Evolutionary conservation across 1,284 basidiomycete genomes (phyloP).

Genomic region (Leccinum griseonigrum): DNA sequence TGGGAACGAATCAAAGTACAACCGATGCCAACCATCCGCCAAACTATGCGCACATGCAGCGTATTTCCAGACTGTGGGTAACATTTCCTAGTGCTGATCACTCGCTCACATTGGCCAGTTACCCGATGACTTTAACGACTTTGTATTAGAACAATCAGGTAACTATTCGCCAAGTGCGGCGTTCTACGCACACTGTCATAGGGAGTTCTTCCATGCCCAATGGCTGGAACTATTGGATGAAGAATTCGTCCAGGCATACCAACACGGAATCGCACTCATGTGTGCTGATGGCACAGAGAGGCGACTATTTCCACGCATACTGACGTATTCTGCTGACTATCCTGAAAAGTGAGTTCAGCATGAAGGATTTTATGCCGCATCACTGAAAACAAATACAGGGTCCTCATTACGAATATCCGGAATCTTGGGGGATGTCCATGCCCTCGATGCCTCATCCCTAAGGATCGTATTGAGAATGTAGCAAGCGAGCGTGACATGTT

Average conservation of each 20-base stretch:
- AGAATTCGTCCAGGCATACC: not conserved
- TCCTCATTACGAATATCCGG: not conserved
- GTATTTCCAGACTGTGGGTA: not conserved
- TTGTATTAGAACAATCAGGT: not conserved
- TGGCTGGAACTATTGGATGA: not conserved
- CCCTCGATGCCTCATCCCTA: not conserved
- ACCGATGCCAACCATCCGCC: not conserved
- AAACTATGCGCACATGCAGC: not conserved
- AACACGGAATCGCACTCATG: not conserved
- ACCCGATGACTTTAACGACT: not conserved
- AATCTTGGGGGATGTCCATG: not conserved
- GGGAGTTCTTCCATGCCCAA: not conserved
- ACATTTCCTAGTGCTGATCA: not conserved
- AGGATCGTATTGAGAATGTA: not conserved
- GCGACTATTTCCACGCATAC: not conserved
- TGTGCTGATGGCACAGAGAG: not conserved
- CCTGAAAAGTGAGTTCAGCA: not conserved
- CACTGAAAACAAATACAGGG: not conserved
- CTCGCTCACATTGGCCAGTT: not conserved
- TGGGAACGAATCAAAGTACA: not conserved
- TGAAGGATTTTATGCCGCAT: not conserved
- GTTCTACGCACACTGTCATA: not conserved
- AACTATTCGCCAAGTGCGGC: not conserved
- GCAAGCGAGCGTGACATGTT: not conserved
- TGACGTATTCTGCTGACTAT: not conserved